Evolutionary conservation across 2,329 filamentous ascomycete species (phyloP), one percentile per base, ranked within the genome.

Genomic region (Lachnellula suecica): DNA sequence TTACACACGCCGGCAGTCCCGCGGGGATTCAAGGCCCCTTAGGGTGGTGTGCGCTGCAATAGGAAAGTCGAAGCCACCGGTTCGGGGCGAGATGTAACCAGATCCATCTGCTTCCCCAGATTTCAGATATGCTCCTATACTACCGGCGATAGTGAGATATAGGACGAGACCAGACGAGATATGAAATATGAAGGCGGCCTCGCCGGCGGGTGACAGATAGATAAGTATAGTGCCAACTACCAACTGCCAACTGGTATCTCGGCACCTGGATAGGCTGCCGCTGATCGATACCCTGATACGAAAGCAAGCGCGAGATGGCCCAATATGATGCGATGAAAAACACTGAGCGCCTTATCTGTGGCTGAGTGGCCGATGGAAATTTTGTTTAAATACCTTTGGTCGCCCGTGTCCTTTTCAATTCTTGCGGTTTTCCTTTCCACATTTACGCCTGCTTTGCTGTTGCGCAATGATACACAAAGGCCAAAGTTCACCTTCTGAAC

Each of bases 331-430:
- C 47, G 29, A 49, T 49, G 34, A 40, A 22, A 40, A 47, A 47
- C 19, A 48, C 25, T 48, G n/a, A n/a, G n/a, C n/a, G n/a, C 23
- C 57, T 61, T 59, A 61, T 61, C 59, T 57, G 47, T 58, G 54
- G 54, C 54, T 56, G 53, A 38, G 40, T 13, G 8, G 15, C 10
- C 34, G 29, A 34, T 42, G 9, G 25, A 44, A 37, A 42, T 37
- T 37, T 27, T 53, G 34, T 49, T 60, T 49, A 60, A 55, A 52
- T 51, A 54, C 35, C 29, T 23, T 41, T 31, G 35, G 27, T 44
- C 25, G 24, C 37, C 37, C 44, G 19, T 41, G 23, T 41, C 38
- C 19, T 19, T 42, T 25, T 20, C 15, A 8, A 20, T 13, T 5
- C 11, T 40, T 44, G 29, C 29, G 38, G n/a, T 9, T 10, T 42